Evolutionary conservation across 129 eudicot species (phyloP), one percentile per base, ranked within the genome.

Genomic region (Tagetes patula): DNA sequence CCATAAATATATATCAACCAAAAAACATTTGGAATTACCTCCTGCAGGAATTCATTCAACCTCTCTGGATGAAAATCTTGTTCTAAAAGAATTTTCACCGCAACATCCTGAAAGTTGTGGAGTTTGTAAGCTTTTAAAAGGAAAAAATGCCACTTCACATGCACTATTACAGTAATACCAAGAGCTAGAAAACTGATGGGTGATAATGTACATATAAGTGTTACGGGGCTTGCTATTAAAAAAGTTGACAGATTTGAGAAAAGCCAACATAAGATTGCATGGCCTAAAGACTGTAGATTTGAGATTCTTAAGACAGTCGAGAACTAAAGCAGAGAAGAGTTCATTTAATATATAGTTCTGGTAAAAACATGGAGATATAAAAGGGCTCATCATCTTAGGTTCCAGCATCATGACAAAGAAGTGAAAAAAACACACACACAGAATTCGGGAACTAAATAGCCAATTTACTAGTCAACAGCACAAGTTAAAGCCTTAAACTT

Each of bases 1-100:
- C 39, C 66, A 10, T 27, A 3, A 20, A 50, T 37, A 2, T 50
- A 66, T 48, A 66, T 39, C 31, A 27, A 50, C 39, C 27, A 9
- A 47, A 53, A 63, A 41, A 65, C 10, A 20, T 6, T 9, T 49
- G 12, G 30, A 27, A 77, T 42, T 50, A 84, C 97, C 91, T 91
- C 97, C 71, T 84, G 82, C 38, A 91, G 52, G 85, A 91, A 87
- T 72, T 91, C 97, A 65, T 84, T 87, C 72, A 82, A 80, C 45
- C 88, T 70, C 70, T 87, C 97, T 3, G 87, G 86, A 82, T 85
- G 91, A 65, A 91, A 85, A 70, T 91, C 97, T 80, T 85, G 95
- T 70, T 91, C 97, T 87, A 87, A 84, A 80, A 91, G 95, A 70
- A 91, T 88, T 80, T 91, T 91, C 52, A 91, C 97, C 4, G 97